Percentiles rank a stretch among this genome's conserved stretches.
Conservation (phyloP, 2,329 filamentous ascomycete species). For the Diatrype stigma region DNA sequence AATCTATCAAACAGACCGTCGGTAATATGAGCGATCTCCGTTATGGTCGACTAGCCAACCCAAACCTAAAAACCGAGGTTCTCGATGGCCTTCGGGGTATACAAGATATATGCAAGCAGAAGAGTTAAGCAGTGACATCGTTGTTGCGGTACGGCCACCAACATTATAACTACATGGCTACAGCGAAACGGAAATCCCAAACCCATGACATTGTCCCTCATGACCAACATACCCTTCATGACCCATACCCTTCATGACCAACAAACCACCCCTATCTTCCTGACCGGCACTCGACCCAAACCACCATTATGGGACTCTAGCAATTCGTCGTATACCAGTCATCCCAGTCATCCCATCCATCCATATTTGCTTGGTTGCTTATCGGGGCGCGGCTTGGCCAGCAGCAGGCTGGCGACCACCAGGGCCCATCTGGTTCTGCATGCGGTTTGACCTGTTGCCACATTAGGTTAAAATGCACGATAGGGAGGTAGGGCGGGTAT, state of each 20-base stretch:
- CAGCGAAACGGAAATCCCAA: slow-evolving; percentile 3
- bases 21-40: slow-evolving; percentile 76
- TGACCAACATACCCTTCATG: too few species aligned
- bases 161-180: slow-evolving; percentile 10
- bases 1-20: slow-evolving; percentile 61
- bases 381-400: slow-evolving; percentile 23
- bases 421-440: slow-evolving; percentile 21
- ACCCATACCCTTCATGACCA: too few species aligned
- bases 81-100: slow-evolving; percentile 62
- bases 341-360: neutral
- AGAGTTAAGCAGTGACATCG: slow-evolving; percentile 27
- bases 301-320: neutral
- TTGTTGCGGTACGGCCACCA: slow-evolving; percentile 15
- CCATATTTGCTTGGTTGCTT: slow-evolving; percentile 8
- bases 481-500: slow-evolving; percentile 1
- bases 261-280: neutral
- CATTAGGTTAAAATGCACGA: neutral
- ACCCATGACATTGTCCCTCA: neutral
- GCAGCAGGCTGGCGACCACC: slow-evolving; percentile 20
- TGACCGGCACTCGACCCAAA: neutral
- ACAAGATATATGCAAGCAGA: slow-evolving; percentile 57
- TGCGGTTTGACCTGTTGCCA: slow-evolving; percentile 17
- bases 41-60: slow-evolving; percentile 70
- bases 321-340: neutral
- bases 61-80: slow-evolving; percentile 60